These are phyloP conservation scores for Pichia sp. DNA, from an alignment of 1,139 yeast genomes.

Conservation along the genomic window DNA sequence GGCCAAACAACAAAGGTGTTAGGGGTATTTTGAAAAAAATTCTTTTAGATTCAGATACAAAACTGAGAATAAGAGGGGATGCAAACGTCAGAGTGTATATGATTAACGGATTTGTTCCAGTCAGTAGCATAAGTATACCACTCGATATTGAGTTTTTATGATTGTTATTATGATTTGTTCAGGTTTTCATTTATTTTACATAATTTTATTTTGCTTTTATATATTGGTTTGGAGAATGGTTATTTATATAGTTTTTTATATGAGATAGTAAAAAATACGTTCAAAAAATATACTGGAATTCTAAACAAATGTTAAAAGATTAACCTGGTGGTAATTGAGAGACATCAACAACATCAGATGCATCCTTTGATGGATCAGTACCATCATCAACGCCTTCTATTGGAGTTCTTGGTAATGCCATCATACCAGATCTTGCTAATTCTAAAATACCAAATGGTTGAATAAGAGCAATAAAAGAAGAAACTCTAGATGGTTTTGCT, in stretches of 20 bases:
- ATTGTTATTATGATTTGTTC: not conserved
- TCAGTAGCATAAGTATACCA: constrained; percentile 29
- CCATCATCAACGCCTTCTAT: constrained; percentile 41
- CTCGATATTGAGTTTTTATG: constrained; percentile 20
- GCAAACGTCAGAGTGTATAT: constrained; percentile 27
- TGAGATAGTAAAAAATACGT: not conserved
- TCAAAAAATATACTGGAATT: not conserved
- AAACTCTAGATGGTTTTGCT: constrained; percentile 87
- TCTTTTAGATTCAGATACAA: constrained; percentile 26
- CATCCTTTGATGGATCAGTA: constrained; percentile 44
- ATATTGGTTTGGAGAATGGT: not conserved
- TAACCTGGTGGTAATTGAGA: constrained; percentile 92
- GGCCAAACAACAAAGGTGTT: constrained; percentile 29
- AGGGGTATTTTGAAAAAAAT: constrained; percentile 29
- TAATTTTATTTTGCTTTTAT: not conserved
- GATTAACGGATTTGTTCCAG: constrained; percentile 29
- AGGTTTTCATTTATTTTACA: not conserved
- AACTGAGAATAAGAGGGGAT: constrained; percentile 29
- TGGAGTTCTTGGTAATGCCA: constrained; percentile 97
- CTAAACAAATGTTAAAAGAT: constrained; percentile 18
- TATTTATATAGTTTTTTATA: constrained; percentile 1
- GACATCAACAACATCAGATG: constrained; percentile 65
- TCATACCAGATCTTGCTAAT: constrained; percentile 96
- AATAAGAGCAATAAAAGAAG: constrained; percentile 78
- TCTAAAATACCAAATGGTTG: constrained; percentile 96